These are phyloP conservation scores for Gossypium herbaceum DNA, from an alignment of 345 rosid genomes.

Conservation along the genomic window DNA sequence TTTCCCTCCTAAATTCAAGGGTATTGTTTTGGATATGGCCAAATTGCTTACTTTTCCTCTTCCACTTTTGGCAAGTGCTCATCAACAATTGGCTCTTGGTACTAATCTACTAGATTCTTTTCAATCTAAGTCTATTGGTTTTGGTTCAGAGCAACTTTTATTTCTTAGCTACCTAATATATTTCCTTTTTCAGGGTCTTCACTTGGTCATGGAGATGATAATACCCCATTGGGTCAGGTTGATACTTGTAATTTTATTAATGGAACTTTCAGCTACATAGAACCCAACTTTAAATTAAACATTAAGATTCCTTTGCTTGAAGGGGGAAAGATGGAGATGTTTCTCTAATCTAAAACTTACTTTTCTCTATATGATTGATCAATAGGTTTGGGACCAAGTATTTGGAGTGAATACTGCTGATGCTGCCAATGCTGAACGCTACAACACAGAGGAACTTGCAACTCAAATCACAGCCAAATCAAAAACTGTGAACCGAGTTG, in stretches of 20 bases:
- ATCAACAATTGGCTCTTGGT: slow-evolving; percentile 82
- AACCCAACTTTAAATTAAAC: not conserved
- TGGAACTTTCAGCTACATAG: slow-evolving; percentile 11
- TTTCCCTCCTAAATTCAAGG: slow-evolving; percentile 41
- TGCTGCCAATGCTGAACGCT: slow-evolving; percentile 61
- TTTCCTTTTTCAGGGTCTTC: slow-evolving; percentile 48
- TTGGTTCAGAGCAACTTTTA: not conserved
- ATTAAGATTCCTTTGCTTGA: not conserved
- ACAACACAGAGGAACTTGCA: slow-evolving; percentile 72
- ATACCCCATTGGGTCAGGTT: slow-evolving; percentile 60
- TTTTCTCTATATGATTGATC: slow-evolving; percentile 8
- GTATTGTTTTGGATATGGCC: slow-evolving; percentile 58
- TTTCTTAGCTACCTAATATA: slow-evolving; percentile 14
- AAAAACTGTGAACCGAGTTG: slow-evolving; percentile 53
- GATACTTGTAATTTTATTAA: slow-evolving; percentile 11
- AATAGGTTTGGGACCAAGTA: slow-evolving; percentile 69
- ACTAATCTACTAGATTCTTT: slow-evolving; percentile 15
- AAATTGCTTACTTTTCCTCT: slow-evolving; percentile 72
- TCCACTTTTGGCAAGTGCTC: slow-evolving; percentile 73
- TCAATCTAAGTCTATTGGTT: slow-evolving; percentile 7
- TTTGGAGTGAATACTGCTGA: slow-evolving; percentile 54
- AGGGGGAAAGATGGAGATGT: not conserved
- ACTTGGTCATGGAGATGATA: slow-evolving; percentile 39
- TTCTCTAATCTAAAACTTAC: not conserved
- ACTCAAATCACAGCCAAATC: slow-evolving; percentile 47